Evolutionary conservation across 1,139 yeast species (phyloP).

Genomic region (Spathaspora sp.): DNA sequence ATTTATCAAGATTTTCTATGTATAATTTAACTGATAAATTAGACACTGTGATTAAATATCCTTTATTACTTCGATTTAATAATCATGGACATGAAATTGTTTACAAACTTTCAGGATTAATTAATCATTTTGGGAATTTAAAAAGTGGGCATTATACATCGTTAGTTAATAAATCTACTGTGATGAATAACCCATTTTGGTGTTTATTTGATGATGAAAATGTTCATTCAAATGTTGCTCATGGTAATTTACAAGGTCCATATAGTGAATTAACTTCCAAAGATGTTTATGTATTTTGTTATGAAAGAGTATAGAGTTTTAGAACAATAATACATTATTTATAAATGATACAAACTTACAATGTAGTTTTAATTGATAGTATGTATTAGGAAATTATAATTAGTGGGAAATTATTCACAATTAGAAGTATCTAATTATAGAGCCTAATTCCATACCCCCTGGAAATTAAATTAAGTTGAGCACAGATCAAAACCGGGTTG

Average conservation of each 20-base stretch:
- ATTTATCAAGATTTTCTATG: slow-evolving; percentile 59
- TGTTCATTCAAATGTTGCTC: slow-evolving; percentile 47
- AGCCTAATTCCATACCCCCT: neutral
- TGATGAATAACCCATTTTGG: slow-evolving; percentile 46
- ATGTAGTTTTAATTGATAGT: neutral
- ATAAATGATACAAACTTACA: too few species aligned
- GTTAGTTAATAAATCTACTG: slow-evolving; percentile 53
- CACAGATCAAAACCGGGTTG: neutral
- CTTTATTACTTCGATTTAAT: slow-evolving; percentile 46
- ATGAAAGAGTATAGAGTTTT: slow-evolving; percentile 38
- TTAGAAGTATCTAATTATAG: neutral
- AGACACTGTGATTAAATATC: slow-evolving; percentile 53
- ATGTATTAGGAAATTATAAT: neutral
- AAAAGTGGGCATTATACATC: slow-evolving; percentile 78
- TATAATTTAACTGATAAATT: slow-evolving; percentile 57
- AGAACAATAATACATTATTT: too few species aligned
- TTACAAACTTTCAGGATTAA: slow-evolving; percentile 59
- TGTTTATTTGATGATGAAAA: slow-evolving; percentile 72
- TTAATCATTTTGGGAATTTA: slow-evolving; percentile 70
- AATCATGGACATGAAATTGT: slow-evolving; percentile 43
- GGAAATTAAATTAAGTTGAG: neutral
- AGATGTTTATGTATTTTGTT: slow-evolving; percentile 74
- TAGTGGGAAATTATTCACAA: neutral
- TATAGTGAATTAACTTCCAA: slow-evolving; percentile 46
- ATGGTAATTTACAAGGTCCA: slow-evolving; percentile 41